These are phyloP conservation scores for Rubus idaeus DNA, from an alignment of 306 rosid species.

Conservation along the genomic window DNA sequence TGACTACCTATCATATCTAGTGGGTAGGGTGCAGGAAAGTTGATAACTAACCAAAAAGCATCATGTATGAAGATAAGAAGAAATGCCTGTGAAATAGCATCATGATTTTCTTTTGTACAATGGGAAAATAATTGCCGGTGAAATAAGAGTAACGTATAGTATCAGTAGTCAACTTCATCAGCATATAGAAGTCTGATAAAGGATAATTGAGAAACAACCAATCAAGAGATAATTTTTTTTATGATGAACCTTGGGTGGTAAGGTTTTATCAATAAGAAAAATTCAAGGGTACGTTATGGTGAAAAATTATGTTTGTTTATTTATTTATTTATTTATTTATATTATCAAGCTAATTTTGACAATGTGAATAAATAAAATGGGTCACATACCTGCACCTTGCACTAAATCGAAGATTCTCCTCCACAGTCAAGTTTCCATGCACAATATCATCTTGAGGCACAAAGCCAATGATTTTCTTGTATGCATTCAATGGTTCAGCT, in stretches of 20 bases:
- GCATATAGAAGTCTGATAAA: slow-evolving; percentile 11
- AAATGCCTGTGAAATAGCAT: not conserved
- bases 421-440: slow-evolving; percentile 87
- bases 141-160: not conserved
- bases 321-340: not conserved
- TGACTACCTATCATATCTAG: not conserved
- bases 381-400: slow-evolving; percentile 77
- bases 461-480: slow-evolving; percentile 71
- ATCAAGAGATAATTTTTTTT: not conserved
- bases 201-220: slow-evolving; percentile 1
- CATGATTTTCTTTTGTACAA: not conserved
- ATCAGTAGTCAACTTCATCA: not conserved
- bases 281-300: not conserved
- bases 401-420: slow-evolving; percentile 83
- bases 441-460: slow-evolving; percentile 93
- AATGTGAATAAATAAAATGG: not conserved
- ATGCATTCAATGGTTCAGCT: slow-evolving; percentile 58
- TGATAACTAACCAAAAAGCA: not conserved
- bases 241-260: not conserved
- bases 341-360: not conserved
- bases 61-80: not conserved
- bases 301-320: not conserved
- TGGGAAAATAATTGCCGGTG: not conserved
- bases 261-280: not conserved
- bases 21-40: not conserved